Base-by-base conservation (phyloP, 2,329 filamentous ascomycete genomes). In the Penicillium sp. region DNA sequence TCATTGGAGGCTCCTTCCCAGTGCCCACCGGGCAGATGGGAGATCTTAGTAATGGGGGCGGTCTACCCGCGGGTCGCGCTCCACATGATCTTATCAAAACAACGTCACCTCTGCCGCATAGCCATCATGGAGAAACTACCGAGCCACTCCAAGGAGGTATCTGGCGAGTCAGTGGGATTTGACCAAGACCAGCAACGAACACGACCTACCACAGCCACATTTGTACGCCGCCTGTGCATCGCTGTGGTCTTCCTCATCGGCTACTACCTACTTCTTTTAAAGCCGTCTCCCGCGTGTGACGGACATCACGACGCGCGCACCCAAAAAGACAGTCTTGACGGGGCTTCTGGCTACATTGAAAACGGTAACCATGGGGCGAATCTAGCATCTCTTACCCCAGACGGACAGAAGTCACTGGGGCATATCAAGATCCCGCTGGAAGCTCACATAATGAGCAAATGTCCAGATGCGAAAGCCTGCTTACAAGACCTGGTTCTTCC, bases 401-500 rank as follows among this genome's bases (percentile, higher is more conserved):
- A 29, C 22, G n/a, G 36, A 45, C 29, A 45, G 21, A 18, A 18
- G 13, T 10, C 24, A 29, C 38, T 27, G 11, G 43, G 41, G 9
- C 45, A 53, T 44, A 55, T 49, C 9, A 68, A 60, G 53, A 88
- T 97, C 4, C 89, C 91, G 4, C 76, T 99, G 2, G 94, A 99
- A 72, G 90, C 91, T 52, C 93, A 97, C 72, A 94, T 97, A 65
- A 99, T 97, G 88, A 90, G 87, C 76, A 97, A 97, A 80, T 99
- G 94, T 67, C 92, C 93, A 0, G 94, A 99, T 74, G 92, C 94
- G 2, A 83, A 81, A 72, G 88, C 90, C 68, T 97, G 93, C 67
- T 79, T 99, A 18, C 84, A 85, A 57, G 79, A 92, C 55, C 77
- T 99, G 63, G 81, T 99, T 22, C 76, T 97, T 14, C 94, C 94